These are phyloP conservation scores for Aspergillus niger DNA, from an alignment of 2,329 filamentous ascomycete genomes.

Conservation along the genomic window DNA sequence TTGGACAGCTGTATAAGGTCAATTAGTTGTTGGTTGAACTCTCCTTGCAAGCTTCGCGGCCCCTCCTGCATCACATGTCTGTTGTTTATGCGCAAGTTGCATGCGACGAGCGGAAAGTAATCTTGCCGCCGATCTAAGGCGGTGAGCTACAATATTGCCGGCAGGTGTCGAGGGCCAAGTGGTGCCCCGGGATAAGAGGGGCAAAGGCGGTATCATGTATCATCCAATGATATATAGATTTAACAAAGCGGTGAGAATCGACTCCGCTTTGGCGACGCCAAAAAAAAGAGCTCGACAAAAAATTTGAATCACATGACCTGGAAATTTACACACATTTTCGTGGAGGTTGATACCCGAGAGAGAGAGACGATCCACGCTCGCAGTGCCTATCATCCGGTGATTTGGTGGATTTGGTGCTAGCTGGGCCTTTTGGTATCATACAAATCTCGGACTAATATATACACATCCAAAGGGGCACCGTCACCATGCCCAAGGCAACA, in stretches of 20 bases:
- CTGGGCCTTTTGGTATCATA: neutral
- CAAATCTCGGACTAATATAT: neutral
- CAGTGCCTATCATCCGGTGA: neutral
- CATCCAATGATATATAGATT: constrained; percentile 5
- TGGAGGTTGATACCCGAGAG: constrained; percentile 11
- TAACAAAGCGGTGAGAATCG: constrained; percentile 21
- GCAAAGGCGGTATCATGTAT: neutral
- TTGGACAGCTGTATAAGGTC: neutral
- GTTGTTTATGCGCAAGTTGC: neutral
- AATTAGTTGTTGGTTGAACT: neutral
- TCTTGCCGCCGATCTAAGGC: constrained; percentile 4
- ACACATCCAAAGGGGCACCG: neutral
- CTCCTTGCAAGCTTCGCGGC: neutral
- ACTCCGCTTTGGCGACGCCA: constrained; percentile 1
- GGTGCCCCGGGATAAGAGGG: constrained; percentile 10
- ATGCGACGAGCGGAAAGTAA: neutral
- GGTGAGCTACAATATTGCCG: constrained; percentile 12
- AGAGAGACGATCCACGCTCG: neutral
- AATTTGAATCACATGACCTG: constrained; percentile 35
- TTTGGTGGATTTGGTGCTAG: neutral
- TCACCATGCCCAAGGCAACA: constrained; percentile 76
- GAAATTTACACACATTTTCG: constrained; percentile 38
- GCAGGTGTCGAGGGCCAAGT: constrained; percentile 10
- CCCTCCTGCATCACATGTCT: neutral
- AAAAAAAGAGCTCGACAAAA: constrained; percentile 33